phyloP scores from a whole-genome alignment of 208 protist genomes.

The Trichomonas gallinae region DNA sequence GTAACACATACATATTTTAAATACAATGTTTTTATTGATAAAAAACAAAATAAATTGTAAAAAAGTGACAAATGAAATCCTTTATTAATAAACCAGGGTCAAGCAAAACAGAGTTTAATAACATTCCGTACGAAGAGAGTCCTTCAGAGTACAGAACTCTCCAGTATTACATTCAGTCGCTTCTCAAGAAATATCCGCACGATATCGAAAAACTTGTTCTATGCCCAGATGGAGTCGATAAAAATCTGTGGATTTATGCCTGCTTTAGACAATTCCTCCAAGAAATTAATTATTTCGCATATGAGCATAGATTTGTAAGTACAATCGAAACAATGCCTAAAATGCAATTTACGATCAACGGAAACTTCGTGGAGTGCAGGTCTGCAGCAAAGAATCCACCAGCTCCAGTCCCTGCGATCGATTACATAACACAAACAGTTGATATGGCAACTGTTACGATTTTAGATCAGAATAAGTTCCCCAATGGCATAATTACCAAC shows the following conservation, averaged over 20 bases:
- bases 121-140: not conserved
- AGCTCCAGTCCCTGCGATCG: not conserved
- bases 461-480: not conserved
- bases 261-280: not conserved
- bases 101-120: not conserved
- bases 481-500: not conserved
- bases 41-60: too few species aligned
- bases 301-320: not conserved
- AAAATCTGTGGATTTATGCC: not conserved
- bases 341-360: not conserved
- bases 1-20: too few species aligned
- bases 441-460: not conserved
- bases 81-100: conserved; percentile 1
- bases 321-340: not conserved
- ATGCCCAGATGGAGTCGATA: not conserved
- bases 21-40: too few species aligned
- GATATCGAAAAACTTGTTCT: not conserved
- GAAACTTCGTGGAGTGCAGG: not conserved
- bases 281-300: not conserved
- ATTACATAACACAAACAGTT: not conserved
- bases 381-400: not conserved
- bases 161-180: not conserved
- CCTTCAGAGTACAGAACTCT: not conserved
- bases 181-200: not conserved
- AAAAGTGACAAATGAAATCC: not conserved